A percentile compares a stretch with the other conserved stretches of the same genome.
phyloP scores from a whole-genome alignment of 192 early-diverging fungal genomes.

The Umbelopsis sp. region DNA sequence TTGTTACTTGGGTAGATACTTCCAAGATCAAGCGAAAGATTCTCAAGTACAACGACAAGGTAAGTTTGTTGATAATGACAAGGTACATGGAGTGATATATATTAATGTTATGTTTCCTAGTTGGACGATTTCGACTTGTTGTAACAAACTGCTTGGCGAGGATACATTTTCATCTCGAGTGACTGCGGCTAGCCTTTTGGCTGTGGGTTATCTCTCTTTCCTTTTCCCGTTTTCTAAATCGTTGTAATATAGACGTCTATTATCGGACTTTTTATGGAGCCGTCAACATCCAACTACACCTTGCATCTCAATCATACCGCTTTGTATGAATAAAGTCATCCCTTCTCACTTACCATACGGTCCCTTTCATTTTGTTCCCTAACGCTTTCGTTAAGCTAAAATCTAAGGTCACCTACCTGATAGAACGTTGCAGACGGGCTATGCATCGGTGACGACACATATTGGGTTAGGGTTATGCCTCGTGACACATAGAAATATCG shows the following conservation, averaged over 20 bases:
- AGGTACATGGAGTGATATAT: neutral
- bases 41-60: conserved; percentile 90
- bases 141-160: conserved; percentile 39
- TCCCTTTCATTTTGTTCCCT: neutral
- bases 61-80: conserved; percentile 18
- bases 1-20: conserved; percentile 97
- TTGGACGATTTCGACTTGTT: conserved; percentile 89
- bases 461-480: conserved; percentile 15
- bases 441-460: conserved; percentile 15
- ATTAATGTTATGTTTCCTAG: conserved; percentile 32
- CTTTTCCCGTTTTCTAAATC: neutral
- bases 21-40: conserved; percentile 97
- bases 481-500: conserved; percentile 17
- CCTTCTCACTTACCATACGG: neutral
- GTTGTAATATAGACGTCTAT: neutral
- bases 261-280: neutral
- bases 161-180: neutral
- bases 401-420: neutral
- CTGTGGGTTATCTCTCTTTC: neutral
- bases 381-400: neutral
- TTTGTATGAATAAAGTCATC: neutral
- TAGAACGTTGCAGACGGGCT: neutral
- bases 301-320: neutral
- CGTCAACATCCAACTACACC: neutral
- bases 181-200: no score